Evolutionary conservation across 2,329 filamentous ascomycete genomes (phyloP), one percentile per base, ranked within the genome.

Genomic region (Tolypocladium cylindrosporum): DNA sequence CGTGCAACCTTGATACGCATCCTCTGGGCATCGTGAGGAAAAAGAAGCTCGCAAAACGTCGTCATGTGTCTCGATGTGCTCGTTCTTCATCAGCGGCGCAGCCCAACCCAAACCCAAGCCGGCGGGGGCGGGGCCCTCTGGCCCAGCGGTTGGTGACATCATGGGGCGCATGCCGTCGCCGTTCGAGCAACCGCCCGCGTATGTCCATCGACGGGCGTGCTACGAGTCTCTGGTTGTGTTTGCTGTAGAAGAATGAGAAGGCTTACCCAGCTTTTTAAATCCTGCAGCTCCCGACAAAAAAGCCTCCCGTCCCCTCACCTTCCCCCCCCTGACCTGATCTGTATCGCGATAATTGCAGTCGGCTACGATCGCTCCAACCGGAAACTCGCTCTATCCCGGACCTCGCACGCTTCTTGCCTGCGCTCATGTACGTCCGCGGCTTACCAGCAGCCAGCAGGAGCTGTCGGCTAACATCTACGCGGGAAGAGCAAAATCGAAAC

Each of bases 71-170:
- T 8, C 4, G 27, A 36, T 4, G 24, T 2, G 48, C 48, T 2
- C 48, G 48, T 21, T 13, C 31, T 21, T 51, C 48, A 41, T 39
- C 52, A 41, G 52, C 36, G 36, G 52, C 36, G 53, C 39, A 54
- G 21, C 39, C 37, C 53, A 11, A 7, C 19, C 21, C 53, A 42
- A 42, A 42, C 53, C 53, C 53, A 42, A 42, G 36, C 2, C 24
- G 19, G 53, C 53, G 39, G 53, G n/a, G 52, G 54, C 37, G 41
- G 40, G 54, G 40, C 13, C 13, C 4, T 19, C 14, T 16, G 21
- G 43, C 45, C 14, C 24, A 14, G 19, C 27, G 9, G 19, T 55
- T 54, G 34, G 71, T 72, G 71, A 72, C 71, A 72, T 73, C 71
- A 73, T 68, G 58, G 48, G 27, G 58, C 62, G 63, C 67, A 68